These are phyloP conservation scores for Pyrenophora seminiperda DNA, from an alignment of 2,329 filamentous ascomycete genomes.

Conservation along the genomic window DNA sequence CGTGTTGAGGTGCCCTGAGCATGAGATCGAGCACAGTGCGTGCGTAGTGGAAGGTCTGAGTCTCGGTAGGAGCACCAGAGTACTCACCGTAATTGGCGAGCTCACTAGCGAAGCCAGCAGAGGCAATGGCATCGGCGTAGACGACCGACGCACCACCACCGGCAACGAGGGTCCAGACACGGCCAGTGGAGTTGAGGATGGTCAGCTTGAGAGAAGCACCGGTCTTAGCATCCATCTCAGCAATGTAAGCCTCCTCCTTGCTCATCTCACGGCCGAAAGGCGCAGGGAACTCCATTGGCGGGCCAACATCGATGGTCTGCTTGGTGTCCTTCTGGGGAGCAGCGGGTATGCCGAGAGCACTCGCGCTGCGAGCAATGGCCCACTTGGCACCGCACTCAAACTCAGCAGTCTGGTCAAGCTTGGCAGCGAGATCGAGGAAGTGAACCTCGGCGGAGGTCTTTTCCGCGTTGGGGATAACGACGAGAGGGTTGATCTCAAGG, in stretches of 20 bases:
- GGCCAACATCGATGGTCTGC: conserved; percentile 92
- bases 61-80: conserved; percentile 97
- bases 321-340: conserved; percentile 67
- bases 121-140: conserved; percentile 98
- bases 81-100: conserved; percentile 99
- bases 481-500: conserved; percentile 99
- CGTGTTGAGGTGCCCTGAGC: conserved; percentile 82
- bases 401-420: conserved; percentile 98
- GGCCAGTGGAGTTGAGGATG: conserved; percentile 86
- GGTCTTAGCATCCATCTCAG: conserved; percentile 98
- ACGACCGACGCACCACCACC: conserved; percentile 99
- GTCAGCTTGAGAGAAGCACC: conserved; percentile 98
- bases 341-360: conserved; percentile 81
- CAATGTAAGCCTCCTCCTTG: conserved; percentile 99
- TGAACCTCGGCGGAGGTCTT: conserved; percentile 91
- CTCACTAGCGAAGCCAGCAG: conserved; percentile 90
- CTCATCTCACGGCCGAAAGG: conserved; percentile 97
- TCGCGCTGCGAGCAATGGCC: conserved; percentile 91
- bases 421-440: conserved; percentile 98
- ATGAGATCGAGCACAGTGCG: conserved; percentile 96
- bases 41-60: conserved; percentile 98
- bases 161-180: conserved; percentile 97
- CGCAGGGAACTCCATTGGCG: conserved; percentile 98
- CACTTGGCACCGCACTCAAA: conserved; percentile 99
- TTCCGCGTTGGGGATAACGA: conserved; percentile 93